Percentiles rank a stretch among this genome's conserved stretches.
Evolutionary conservation across 2,329 filamentous ascomycete species (phyloP).

Genomic region (Exophiala aquamarina): DNA sequence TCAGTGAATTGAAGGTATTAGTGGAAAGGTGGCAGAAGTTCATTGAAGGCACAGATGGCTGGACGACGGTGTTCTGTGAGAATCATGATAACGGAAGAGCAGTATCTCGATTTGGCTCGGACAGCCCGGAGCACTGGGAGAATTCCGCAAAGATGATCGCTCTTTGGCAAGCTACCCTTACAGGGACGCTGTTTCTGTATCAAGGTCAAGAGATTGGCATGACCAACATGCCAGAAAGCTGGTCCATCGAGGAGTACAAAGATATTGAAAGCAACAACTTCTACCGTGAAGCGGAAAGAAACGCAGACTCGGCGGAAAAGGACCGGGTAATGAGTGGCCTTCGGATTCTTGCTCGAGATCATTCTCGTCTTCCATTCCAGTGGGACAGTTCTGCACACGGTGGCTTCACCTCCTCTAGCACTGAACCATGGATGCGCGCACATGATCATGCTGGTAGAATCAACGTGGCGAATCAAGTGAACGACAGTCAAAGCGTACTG

Average conservation of each 20-base stretch:
- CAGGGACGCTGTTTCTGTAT: slow-evolving; percentile 55
- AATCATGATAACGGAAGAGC: slow-evolving; percentile 65
- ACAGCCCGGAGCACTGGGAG: slow-evolving; percentile 48
- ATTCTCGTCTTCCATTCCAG: slow-evolving; percentile 69
- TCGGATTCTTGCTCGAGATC: slow-evolving; percentile 62
- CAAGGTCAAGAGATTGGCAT: slow-evolving; percentile 60
- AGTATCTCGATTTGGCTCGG: slow-evolving; percentile 57
- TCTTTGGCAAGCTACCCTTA: slow-evolving; percentile 55
- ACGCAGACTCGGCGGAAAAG: slow-evolving; percentile 37
- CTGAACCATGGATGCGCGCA: slow-evolving; percentile 69
- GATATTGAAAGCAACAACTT: slow-evolving; percentile 36
- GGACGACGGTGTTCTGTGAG: slow-evolving; percentile 65
- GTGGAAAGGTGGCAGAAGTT: slow-evolving; percentile 60
- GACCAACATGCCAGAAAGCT: slow-evolving; percentile 50
- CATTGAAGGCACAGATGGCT: slow-evolving; percentile 55
- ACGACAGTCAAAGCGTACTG: slow-evolving; percentile 51
- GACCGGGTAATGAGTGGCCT: slow-evolving; percentile 44
- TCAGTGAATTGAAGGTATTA: slow-evolving; percentile 52
- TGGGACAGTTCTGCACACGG: slow-evolving; percentile 61
- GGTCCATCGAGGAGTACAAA: slow-evolving; percentile 41
- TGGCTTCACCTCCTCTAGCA: slow-evolving; percentile 60
- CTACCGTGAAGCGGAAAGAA: slow-evolving; percentile 37
- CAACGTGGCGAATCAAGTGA: slow-evolving; percentile 55
- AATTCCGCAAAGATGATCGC: slow-evolving; percentile 60
- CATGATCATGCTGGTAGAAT: slow-evolving; percentile 60